Conservation (phyloP, 768 basidiomycete genomes). For the Clathrus columnatus region DNA sequence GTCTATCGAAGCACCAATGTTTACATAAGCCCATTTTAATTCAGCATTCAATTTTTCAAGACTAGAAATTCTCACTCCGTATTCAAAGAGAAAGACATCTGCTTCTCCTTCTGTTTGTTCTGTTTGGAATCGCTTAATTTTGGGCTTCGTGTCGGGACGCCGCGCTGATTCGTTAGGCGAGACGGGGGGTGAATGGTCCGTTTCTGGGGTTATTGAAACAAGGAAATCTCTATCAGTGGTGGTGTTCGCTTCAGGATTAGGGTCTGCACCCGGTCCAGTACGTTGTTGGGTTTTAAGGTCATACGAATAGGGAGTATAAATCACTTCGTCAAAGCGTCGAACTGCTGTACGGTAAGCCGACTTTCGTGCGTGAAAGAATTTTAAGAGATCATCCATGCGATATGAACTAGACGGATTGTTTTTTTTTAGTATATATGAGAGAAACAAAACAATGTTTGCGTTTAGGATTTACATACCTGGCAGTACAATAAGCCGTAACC, state of each 20-base stretch:
- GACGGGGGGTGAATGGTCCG: conserved; percentile 4
- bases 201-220: not conserved
- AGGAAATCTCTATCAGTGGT: conserved; percentile 10
- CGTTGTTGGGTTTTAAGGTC: conserved; percentile 30
- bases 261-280: conserved; percentile 3
- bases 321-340: conserved; percentile 82
- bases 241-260: not conserved
- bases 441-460: not conserved
- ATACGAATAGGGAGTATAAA: conserved; percentile 88
- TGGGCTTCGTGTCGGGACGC: conserved; percentile 28
- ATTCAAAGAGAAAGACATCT: conserved; percentile 89
- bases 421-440: not conserved
- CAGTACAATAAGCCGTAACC: conserved; percentile 95
- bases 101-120: conserved; percentile 44
- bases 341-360: conserved; percentile 79
- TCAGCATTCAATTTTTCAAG: no score
- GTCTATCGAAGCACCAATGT: conserved; percentile 28
- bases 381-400: conserved; percentile 77
- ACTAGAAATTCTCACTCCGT: conserved; percentile 36
- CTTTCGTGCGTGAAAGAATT: conserved; percentile 81
- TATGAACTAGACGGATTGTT: conserved; percentile 54
- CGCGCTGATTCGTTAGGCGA: conserved; percentile 43
- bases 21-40: not conserved
- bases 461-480: conserved; percentile 52
- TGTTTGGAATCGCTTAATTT: conserved; percentile 13